Base-by-base conservation (phyloP, 75 land plant genomes). In the Ceratopteris richardii region DNA sequence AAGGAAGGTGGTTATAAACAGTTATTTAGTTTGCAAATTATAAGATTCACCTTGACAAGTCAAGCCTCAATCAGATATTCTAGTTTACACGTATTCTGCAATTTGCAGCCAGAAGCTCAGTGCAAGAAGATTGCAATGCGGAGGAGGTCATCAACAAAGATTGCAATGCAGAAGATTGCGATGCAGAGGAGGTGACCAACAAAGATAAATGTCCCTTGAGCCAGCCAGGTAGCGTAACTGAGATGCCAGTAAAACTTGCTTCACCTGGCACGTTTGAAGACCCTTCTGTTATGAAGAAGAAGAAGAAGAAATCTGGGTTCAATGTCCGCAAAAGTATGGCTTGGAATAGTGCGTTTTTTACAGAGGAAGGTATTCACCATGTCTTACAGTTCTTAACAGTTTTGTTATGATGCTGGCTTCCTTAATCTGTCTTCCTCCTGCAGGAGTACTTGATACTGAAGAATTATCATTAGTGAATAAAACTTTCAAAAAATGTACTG, bases 321-420 rank as follows among this genome's bases (percentile, higher is more conserved):
- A 87, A 83, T 54, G 65, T 90, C 69, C 80, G 96, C 10, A 83
- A 90, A 69, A 87, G 93, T 71, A 59, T 90, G 53, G 96, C 96
- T 2, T 90, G 96, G 96, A 82, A 90, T 53, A 83, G 68, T 64
- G 96, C 96, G 11, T 90, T 90, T 64, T 82, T 87, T 42, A 87
- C 92, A 10, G 80, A 69, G 60, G 96, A 76, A 77, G 96, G 96
- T 80, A 2, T n/a, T n/a, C n/a, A n/a, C n/a, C n/a, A n/a, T n/a
- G n/a, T 40, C 14, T 9, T 40, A 10, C 9, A 40, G 42, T 40
- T 40, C 42, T 40, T 9, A 40, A 40, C 42, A 40, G 42, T 14
- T 40, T 40, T 9, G 42, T 40, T 9, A 14, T 10, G 42, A 40
- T 40, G 42, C 42, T 40, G 9, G 14, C 14, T 40, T 40, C 14